phyloP scores from a whole-genome alignment of 108 stramenopile genomes.

The Skeletonema potamos region DNA sequence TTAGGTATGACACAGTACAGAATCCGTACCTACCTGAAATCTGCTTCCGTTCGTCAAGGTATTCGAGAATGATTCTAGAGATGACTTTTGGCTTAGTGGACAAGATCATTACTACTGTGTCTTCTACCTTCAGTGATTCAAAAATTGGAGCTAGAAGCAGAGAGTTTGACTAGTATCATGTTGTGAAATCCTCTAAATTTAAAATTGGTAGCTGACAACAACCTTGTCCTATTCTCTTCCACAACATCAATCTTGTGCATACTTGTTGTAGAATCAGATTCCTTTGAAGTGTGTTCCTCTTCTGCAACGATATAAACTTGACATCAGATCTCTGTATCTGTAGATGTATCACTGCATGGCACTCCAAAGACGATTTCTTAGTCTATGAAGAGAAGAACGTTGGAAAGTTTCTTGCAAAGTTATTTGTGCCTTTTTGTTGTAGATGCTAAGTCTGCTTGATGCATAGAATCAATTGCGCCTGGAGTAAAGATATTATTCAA shows the following conservation, averaged over 20 bases:
- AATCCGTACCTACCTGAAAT: no score
- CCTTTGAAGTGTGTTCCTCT: neutral
- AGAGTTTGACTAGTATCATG: no score
- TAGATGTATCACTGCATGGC: neutral
- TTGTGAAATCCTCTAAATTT: no score
- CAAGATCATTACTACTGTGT: no score
- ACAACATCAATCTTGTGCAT: neutral
- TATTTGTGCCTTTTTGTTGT: neutral
- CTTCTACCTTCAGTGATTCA: no score
- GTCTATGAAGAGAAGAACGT: conserved; percentile 26
- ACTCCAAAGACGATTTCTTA: neutral
- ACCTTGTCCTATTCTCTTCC: neutral
- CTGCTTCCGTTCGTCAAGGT: no score
- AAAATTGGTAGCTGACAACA: no score
- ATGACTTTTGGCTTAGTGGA: no score
- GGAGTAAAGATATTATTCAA: conserved; percentile 17
- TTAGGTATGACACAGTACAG: no score
- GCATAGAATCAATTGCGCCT: neutral
- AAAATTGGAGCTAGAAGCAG: no score
- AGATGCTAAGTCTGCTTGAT: neutral
- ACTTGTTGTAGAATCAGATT: neutral
- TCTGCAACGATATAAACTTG: neutral
- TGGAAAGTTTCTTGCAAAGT: neutral
- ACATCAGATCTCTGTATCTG: neutral
- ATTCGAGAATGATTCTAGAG: no score